Evolutionary conservation across 352 stramenopile species (phyloP).

Genomic region (Globisporangium okanoganense): DNA sequence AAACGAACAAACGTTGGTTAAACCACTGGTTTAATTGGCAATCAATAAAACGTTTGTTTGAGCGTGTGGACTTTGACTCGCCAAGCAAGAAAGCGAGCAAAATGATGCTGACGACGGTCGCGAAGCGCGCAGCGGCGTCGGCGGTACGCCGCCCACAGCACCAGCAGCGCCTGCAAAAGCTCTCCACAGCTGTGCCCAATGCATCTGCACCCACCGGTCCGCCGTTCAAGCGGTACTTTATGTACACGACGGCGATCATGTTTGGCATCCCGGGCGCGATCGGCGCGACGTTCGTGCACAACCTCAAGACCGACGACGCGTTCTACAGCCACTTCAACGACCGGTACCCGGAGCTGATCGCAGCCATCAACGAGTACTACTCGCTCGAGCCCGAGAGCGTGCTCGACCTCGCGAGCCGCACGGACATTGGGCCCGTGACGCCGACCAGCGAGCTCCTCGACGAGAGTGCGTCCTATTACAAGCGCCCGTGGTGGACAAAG

Average conservation of each 20-base stretch:
- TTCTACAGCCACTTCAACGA: conserved; percentile 85
- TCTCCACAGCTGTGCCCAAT: conserved; percentile 12
- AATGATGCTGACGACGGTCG: conserved; percentile 2
- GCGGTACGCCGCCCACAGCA: background rate
- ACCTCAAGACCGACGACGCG: conserved; percentile 74
- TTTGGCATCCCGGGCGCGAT: conserved; percentile 64
- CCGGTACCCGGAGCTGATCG: conserved; percentile 75
- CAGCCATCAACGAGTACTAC: conserved; percentile 59
- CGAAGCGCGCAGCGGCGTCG: background rate
- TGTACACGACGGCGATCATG: conserved; percentile 76
- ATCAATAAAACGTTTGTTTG: conserved; percentile 5
- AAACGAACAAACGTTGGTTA: too few species aligned
- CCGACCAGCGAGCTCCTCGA: conserved; percentile 46
- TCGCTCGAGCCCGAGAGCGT: conserved; percentile 43
- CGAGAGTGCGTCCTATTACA: conserved; percentile 48
- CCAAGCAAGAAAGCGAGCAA: background rate
- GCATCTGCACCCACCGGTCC: conserved; percentile 18
- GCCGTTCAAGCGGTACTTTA: conserved; percentile 69
- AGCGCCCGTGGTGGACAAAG: background rate
- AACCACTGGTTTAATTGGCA: too few species aligned
- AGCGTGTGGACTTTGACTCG: conserved; percentile 6
- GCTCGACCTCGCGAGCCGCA: conserved; percentile 40
- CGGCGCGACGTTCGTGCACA: conserved; percentile 76
- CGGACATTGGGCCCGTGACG: conserved; percentile 68
- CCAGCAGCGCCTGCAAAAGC: conserved; percentile 8